Base-by-base conservation (phyloP, 2,329 filamentous ascomycete species). In the Colletotrichum navitas region DNA sequence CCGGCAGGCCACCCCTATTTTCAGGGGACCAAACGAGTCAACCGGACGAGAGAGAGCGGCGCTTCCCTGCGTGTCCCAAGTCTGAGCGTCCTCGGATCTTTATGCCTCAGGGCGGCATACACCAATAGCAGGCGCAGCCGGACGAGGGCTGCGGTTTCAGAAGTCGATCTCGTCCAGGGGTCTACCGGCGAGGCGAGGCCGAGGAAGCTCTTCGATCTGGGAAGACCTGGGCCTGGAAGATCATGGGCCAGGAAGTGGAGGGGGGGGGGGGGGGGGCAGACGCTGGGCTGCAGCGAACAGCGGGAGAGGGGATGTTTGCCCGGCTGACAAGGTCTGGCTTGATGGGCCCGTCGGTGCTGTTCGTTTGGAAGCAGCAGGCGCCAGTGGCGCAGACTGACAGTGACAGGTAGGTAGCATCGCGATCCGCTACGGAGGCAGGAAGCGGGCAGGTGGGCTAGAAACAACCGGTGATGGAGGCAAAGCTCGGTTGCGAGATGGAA, bases 121-220 rank as follows among this genome's bases (percentile, higher is more conserved):
- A 63, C 66, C 70, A 72, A 70, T 72, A 62, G 58, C 49, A 47
- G 56, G 41, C 58, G 41, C 66, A 66, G 58, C 43, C 60, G 61
- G 66, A 39, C 66, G 73, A 67, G 66, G 60, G 63, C 26, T 71
- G 71, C 60, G 18, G 73, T 74, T 74, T 74, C 73, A 74, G 71
- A 51, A 73, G 73, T 73, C 68, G 61, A 74, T 74, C 71, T 72
- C n/a, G 52, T 47, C 61, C 69, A 72, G 69, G 71, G 68, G 55
- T 63, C 56, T 63, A 68, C 60, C 51, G 51, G 71, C 67, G 71
- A 59, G 71, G 62, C 68, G 64, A 67, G 64, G 68, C 58, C 68
- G 64, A 64, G 45, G 54, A 36, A 47, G 58, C 16, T 24, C 34
- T 62, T 43, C 52, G 63, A 73, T 66, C 71, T 47, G 52, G 63